Percentiles rank a stretch among this genome's conserved stretches.
phyloP scores from a whole-genome alignment of 2,329 filamentous ascomycete species.

The Paradendryphiella salina region DNA sequence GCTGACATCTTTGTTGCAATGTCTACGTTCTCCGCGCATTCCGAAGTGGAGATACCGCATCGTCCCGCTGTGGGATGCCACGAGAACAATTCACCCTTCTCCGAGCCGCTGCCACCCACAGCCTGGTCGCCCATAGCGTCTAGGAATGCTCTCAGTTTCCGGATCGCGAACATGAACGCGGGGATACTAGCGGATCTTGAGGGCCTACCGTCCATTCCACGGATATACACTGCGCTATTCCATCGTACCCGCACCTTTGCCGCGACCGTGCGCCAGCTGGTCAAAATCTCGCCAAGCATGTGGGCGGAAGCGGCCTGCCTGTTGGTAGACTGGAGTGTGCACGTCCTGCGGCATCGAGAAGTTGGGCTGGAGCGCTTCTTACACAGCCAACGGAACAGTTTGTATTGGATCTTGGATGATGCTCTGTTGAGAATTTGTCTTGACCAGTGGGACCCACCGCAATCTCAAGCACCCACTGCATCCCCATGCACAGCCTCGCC shows the following conservation, averaged over 20 bases:
- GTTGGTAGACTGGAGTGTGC: constrained; percentile 14
- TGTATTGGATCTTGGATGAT: constrained; percentile 24
- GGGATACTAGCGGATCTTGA: constrained; percentile 2
- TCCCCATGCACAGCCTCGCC: background rate
- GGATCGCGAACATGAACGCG: constrained; percentile 7
- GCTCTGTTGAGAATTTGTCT: constrained; percentile 18
- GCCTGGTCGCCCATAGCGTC: constrained; percentile 1
- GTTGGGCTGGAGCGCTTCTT: constrained; percentile 16
- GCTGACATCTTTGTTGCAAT: background rate
- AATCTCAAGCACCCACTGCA: background rate
- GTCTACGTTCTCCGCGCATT: background rate
- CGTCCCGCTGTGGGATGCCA: background rate
- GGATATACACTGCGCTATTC: constrained; percentile 12
- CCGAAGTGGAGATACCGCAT: background rate
- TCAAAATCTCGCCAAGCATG: background rate
- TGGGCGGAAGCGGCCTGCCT: constrained; percentile 15
- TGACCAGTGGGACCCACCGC: constrained; percentile 16
- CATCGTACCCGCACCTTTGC: constrained; percentile 14
- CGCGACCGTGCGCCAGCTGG: constrained; percentile 10
- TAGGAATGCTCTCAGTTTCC: background rate
- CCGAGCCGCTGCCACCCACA: background rate
- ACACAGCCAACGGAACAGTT: constrained; percentile 18
- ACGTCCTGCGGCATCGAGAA: constrained; percentile 7
- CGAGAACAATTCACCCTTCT: background rate
- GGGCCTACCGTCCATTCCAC: constrained; percentile 1